Conservation (phyloP, 2,329 filamentous ascomycete genomes). For the Seiridium cupressi region DNA sequence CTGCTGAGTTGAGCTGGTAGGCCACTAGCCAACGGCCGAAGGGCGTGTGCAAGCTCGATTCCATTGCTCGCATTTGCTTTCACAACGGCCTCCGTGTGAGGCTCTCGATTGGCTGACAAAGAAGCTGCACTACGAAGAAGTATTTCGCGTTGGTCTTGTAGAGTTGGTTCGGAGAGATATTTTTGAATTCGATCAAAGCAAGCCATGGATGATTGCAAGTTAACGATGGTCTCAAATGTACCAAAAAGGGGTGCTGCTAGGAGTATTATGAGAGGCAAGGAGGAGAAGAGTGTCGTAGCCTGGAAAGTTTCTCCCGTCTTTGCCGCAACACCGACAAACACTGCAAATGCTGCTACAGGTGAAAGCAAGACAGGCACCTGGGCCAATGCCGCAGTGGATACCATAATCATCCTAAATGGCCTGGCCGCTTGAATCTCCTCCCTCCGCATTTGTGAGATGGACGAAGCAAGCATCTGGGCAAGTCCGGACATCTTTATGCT, state of each 20-base stretch:
- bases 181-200: constrained; percentile 35
- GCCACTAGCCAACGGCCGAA: no score
- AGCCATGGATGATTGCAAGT: constrained; percentile 32
- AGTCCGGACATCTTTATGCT: constrained; percentile 35
- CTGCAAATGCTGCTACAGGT: constrained; percentile 33
- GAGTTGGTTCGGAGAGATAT: constrained; percentile 19
- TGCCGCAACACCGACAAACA: constrained; percentile 12
- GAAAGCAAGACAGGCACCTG: constrained; percentile 31
- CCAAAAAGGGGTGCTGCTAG: constrained; percentile 33
- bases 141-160: neutral
- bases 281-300: constrained; percentile 33
- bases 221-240: constrained; percentile 32
- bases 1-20: neutral
- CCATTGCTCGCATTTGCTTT: no score
- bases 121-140: neutral
- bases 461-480: constrained; percentile 15
- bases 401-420: constrained; percentile 31
- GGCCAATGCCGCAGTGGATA: constrained; percentile 32
- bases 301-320: constrained; percentile 25
- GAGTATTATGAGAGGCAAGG: constrained; percentile 34
- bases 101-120: no score
- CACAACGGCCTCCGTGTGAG: no score
- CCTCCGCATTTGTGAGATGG: constrained; percentile 15
- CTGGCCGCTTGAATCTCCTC: constrained; percentile 29
- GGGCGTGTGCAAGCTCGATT: no score